phyloP scores from a whole-genome alignment of 495 filamentous ascomycete species.

The Neohortaea acidophila region DNA sequence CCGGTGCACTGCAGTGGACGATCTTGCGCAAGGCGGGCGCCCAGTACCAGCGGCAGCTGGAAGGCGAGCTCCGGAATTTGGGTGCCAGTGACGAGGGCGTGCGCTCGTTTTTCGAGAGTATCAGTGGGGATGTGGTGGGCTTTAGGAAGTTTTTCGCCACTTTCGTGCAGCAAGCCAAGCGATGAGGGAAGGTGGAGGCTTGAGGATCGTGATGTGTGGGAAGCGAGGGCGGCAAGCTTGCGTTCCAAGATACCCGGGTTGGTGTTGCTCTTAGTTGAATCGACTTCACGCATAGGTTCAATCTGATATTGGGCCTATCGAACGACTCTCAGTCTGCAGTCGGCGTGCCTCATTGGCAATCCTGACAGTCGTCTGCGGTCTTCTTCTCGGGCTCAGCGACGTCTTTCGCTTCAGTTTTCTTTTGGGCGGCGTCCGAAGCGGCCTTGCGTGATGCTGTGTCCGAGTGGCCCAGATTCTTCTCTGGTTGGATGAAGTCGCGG shows the following conservation, averaged over 20 bases:
- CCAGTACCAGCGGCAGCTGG: slow-evolving; percentile 42
- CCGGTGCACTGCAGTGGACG: slow-evolving; percentile 65
- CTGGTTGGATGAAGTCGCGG: slow-evolving; percentile 66
- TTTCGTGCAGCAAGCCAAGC: slow-evolving; percentile 22
- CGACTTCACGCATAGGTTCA: too few species aligned
- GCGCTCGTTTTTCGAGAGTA: slow-evolving; percentile 13
- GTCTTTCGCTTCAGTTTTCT: not conserved
- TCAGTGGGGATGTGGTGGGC: slow-evolving; percentile 20
- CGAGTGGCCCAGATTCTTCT: slow-evolving; percentile 60
- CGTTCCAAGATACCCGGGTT: not conserved
- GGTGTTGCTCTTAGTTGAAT: too few species aligned
- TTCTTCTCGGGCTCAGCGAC: not conserved
- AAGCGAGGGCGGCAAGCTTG: not conserved
- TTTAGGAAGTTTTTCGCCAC: slow-evolving; percentile 25
- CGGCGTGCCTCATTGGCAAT: too few species aligned
- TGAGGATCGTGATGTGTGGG: too few species aligned
- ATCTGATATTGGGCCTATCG: too few species aligned
- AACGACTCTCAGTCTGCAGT: too few species aligned
- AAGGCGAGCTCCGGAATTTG: slow-evolving; percentile 39
- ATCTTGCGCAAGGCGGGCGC: slow-evolving; percentile 75
- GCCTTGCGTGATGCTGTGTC: slow-evolving; percentile 20
- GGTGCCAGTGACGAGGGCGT: slow-evolving; percentile 17
- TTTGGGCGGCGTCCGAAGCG: slow-evolving; percentile 12
- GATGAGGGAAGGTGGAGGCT: slow-evolving; percentile 2
- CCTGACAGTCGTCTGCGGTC: too few species aligned